Conservation (phyloP, 2,329 filamentous ascomycete genomes). For the Clarireedia hainanense region DNA sequence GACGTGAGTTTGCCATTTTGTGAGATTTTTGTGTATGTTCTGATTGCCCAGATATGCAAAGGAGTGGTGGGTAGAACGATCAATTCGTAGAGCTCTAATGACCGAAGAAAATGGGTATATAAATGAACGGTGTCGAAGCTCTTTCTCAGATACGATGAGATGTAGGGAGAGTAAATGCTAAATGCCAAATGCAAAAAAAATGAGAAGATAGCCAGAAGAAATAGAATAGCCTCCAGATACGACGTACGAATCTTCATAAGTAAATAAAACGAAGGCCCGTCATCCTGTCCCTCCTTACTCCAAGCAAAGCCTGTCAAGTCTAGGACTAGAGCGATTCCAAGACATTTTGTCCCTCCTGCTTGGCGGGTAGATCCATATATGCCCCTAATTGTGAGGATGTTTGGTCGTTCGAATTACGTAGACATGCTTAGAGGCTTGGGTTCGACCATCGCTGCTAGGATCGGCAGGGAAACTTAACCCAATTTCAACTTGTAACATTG, state of each 20-base stretch:
- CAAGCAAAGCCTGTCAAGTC: too few relatives aligned
- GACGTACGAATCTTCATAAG: not conserved
- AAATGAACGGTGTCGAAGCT: too few relatives aligned
- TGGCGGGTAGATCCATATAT: not conserved
- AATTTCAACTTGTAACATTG: conserved; percentile 4
- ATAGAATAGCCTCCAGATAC: not conserved
- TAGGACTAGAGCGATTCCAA: not conserved
- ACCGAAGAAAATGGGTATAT: too few relatives aligned
- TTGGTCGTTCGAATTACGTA: conserved; percentile 3
- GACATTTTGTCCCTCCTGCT: not conserved
- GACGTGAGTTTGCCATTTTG: conserved; percentile 15
- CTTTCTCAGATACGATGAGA: too few relatives aligned
- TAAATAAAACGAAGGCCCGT: not conserved
- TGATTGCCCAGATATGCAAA: not conserved
- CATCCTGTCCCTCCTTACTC: too few relatives aligned
- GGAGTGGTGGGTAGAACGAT: not conserved
- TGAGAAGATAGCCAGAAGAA: not conserved
- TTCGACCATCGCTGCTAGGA: not conserved
- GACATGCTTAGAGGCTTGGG: not conserved
- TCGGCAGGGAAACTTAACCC: not conserved
- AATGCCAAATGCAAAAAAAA: not conserved
- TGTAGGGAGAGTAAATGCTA: too few relatives aligned
- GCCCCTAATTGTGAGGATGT: not conserved
- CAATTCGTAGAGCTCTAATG: not conserved
- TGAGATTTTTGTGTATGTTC: not conserved